A percentile compares a stretch with the other conserved stretches of the same genome.
Evolutionary conservation across 1,284 basidiomycete genomes (phyloP).

Genomic region (Tremellales sp.): DNA sequence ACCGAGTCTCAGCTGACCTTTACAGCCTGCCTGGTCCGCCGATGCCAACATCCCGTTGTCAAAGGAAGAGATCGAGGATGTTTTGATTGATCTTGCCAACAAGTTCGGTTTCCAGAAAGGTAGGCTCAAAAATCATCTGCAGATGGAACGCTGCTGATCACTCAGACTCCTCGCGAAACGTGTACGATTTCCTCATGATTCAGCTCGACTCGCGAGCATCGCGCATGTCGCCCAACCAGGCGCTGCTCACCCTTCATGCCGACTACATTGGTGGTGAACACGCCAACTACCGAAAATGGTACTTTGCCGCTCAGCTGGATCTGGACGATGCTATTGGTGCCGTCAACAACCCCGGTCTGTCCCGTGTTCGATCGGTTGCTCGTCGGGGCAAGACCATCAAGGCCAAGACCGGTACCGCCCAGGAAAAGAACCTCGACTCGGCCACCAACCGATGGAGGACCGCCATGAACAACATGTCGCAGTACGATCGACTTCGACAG

Average conservation of each 20-base stretch:
- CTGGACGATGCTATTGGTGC: constrained; percentile 96
- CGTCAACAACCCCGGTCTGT: constrained; percentile 84
- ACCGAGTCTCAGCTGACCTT: constrained; percentile 41
- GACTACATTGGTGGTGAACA: constrained; percentile 98
- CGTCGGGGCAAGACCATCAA: constrained; percentile 46
- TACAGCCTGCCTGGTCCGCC: constrained; percentile 83
- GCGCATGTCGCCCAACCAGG: constrained; percentile 96
- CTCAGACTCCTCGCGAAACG: constrained; percentile 59
- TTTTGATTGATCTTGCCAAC: constrained; percentile 94
- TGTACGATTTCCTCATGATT: constrained; percentile 98
- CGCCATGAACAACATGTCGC: constrained; percentile 98
- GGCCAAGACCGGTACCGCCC: constrained; percentile 50
- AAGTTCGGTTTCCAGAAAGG: constrained; percentile 99
- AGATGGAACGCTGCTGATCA: not conserved
- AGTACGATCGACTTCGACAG: constrained; percentile 95
- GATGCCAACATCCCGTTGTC: constrained; percentile 91
- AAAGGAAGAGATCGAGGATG: constrained; percentile 99
- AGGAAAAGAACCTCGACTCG: constrained; percentile 79
- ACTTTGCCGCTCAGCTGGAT: constrained; percentile 98
- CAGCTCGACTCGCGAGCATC: constrained; percentile 91
- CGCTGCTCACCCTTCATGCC: constrained; percentile 89
- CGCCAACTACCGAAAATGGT: constrained; percentile 98
- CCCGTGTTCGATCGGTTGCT: constrained; percentile 77
- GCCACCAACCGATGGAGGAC: constrained; percentile 91
- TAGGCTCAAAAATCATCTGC: constrained; percentile 49